phyloP scores from a whole-genome alignment of 768 basidiomycete genomes.

The Clitopilus passeckerianus region DNA sequence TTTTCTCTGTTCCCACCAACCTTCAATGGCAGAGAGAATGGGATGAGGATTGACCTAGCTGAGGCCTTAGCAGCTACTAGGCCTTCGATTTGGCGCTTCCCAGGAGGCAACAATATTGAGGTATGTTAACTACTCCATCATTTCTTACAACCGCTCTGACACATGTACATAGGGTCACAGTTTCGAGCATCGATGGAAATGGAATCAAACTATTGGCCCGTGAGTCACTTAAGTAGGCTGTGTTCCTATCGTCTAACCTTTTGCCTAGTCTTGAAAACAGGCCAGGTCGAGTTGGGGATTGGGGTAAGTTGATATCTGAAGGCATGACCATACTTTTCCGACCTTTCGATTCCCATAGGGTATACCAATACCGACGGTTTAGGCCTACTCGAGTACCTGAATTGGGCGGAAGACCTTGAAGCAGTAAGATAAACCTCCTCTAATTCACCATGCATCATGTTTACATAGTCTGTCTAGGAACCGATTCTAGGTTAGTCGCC shows the following conservation, averaged over 20 bases:
- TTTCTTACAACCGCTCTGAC: too few relatives aligned
- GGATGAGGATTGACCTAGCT: slow-evolving; percentile 56
- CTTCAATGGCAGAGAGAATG: slow-evolving; percentile 51
- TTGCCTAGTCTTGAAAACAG: slow-evolving; percentile 18
- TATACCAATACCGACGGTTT: slow-evolving; percentile 54
- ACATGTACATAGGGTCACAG: slow-evolving; percentile 34
- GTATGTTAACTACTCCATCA: slow-evolving; percentile 1
- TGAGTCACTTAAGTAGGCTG: slow-evolving; percentile 37
- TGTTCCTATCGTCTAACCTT: slow-evolving; percentile 14
- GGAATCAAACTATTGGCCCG: slow-evolving; percentile 55
- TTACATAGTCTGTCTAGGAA: slow-evolving; percentile 10
- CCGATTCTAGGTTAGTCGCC: slow-evolving; percentile 22
- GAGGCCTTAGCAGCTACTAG: slow-evolving; percentile 33
- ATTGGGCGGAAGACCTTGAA: slow-evolving; percentile 35
- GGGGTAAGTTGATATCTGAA: slow-evolving; percentile 27
- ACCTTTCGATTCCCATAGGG: slow-evolving; percentile 24
- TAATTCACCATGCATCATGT: background rate
- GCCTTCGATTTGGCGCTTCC: slow-evolving; percentile 34
- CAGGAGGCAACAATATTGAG: slow-evolving; percentile 38
- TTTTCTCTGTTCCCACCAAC: slow-evolving; percentile 63
- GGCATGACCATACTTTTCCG: too few relatives aligned
- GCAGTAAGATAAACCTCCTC: slow-evolving; percentile 15
- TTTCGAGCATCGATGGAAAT: slow-evolving; percentile 48
- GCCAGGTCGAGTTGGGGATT: slow-evolving; percentile 24
- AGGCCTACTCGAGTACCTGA: slow-evolving; percentile 36